A percentile compares a stretch with the other conserved stretches of the same genome.
Evolutionary conservation across 768 basidiomycete genomes (phyloP).

Genomic region (Boletus edulis): DNA sequence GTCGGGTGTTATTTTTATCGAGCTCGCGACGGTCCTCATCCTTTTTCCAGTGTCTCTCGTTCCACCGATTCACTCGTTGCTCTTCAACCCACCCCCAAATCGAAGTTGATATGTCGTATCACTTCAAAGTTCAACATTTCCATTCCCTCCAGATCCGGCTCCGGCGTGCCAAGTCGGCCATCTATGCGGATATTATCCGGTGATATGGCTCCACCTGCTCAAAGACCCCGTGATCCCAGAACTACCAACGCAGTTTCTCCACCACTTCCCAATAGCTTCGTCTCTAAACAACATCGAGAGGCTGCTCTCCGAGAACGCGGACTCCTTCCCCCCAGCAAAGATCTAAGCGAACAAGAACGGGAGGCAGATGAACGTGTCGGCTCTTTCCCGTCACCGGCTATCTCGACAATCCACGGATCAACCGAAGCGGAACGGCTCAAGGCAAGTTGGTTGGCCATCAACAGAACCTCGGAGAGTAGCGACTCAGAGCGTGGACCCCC

Average conservation of each 20-base stretch:
- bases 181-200: conserved; percentile 10
- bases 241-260: conserved; percentile 2
- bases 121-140: conserved; percentile 28
- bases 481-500: conserved; percentile 20
- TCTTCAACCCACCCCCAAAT: conserved; percentile 4
- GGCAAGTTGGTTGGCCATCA: conserved; percentile 49
- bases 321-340: conserved; percentile 45
- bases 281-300: conserved; percentile 32
- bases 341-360: conserved; percentile 38
- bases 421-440: conserved; percentile 55
- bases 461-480: conserved; percentile 25
- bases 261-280: conserved; percentile 21
- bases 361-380: conserved; percentile 41
- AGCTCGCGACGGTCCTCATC: not conserved
- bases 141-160: conserved; percentile 13
- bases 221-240: conserved; percentile 5
- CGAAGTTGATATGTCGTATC: conserved; percentile 28
- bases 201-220: not conserved
- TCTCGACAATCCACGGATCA: conserved; percentile 15
- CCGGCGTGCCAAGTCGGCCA: conserved; percentile 12
- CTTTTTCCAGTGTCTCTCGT: not conserved
- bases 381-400: conserved; percentile 34
- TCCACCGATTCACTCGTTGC: not conserved
- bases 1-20: not conserved
- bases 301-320: conserved; percentile 63